These are phyloP conservation scores for Gracilaria gracilis DNA, from an alignment of 23 red algal species.

Conservation along the genomic window DNA sequence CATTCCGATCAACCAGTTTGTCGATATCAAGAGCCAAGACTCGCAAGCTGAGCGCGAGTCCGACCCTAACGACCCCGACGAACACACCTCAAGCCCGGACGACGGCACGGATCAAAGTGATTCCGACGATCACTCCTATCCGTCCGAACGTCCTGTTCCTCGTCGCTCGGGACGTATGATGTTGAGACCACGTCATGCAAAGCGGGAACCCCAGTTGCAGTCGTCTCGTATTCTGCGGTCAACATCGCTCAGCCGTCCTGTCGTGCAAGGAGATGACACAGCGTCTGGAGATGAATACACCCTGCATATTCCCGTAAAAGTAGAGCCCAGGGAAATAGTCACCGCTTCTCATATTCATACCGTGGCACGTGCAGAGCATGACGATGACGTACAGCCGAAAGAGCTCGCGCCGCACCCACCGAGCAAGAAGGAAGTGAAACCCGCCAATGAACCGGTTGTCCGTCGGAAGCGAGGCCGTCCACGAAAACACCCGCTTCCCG, in stretches of 20 bases:
- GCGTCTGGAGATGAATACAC: background rate
- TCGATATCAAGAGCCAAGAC: conserved; percentile 41
- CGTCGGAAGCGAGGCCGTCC: conserved; percentile 2
- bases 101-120: background rate
- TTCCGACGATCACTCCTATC: background rate
- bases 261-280: background rate
- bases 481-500: background rate
- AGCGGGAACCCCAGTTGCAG: background rate
- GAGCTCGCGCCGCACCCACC: background rate
- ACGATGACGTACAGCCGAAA: background rate
- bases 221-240: background rate
- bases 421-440: background rate
- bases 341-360: background rate
- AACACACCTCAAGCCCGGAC: background rate
- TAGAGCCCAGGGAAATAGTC: background rate
- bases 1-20: conserved; percentile 26
- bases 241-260: background rate
- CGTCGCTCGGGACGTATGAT: background rate
- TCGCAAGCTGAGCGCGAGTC: conserved; percentile 10
- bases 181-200: background rate
- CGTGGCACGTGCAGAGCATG: background rate
- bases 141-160: background rate
- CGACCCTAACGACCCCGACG: background rate
- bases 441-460: background rate
- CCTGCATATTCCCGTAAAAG: background rate